phyloP scores from a whole-genome alignment of 805 yeast genomes.

The Myxozyma monticola region DNA sequence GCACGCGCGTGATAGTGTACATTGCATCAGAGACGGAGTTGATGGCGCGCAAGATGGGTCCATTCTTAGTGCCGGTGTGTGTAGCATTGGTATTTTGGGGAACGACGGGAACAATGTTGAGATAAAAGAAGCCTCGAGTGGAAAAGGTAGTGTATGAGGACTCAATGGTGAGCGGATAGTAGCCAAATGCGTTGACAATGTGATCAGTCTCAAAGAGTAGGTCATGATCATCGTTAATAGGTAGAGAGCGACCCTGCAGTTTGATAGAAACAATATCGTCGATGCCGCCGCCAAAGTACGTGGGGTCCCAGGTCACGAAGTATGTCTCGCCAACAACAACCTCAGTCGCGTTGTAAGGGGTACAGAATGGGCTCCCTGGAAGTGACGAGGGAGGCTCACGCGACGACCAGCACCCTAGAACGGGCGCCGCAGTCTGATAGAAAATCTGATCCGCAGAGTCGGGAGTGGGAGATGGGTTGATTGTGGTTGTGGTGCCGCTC shows the following conservation, averaged over 20 bases:
- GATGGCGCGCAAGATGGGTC: slow-evolving; percentile 46
- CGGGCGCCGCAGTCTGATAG: slow-evolving; percentile 16
- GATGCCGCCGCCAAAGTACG: slow-evolving; percentile 43
- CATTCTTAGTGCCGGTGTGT: slow-evolving; percentile 43
- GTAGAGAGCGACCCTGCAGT: slow-evolving; percentile 42
- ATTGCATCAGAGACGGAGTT: slow-evolving; percentile 38
- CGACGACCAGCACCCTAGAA: slow-evolving; percentile 19
- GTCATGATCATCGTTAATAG: slow-evolving; percentile 38
- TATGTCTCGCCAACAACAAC: slow-evolving; percentile 50
- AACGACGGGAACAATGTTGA: slow-evolving; percentile 44
- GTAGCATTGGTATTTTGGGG: slow-evolving; percentile 41
- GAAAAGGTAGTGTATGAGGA: slow-evolving; percentile 14
- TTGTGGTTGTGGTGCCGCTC: not conserved
- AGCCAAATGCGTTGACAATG: slow-evolving; percentile 44
- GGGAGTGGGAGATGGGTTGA: slow-evolving; percentile 13
- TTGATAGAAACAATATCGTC: slow-evolving; percentile 41
- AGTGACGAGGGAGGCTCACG: slow-evolving; percentile 13
- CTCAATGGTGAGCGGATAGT: slow-evolving; percentile 42
- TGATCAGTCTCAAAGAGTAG: slow-evolving; percentile 41
- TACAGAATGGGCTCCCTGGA: slow-evolving; percentile 47
- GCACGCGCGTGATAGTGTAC: slow-evolving; percentile 42
- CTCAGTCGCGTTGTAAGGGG: slow-evolving; percentile 45
- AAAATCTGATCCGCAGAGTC: slow-evolving; percentile 3
- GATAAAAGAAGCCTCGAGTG: slow-evolving; percentile 41
- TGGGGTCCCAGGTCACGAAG: slow-evolving; percentile 53